Percentiles rank a stretch among this genome's conserved stretches.
Conservation (phyloP, 75 land plant genomes). For the Pinus tabuliformis region DNA sequence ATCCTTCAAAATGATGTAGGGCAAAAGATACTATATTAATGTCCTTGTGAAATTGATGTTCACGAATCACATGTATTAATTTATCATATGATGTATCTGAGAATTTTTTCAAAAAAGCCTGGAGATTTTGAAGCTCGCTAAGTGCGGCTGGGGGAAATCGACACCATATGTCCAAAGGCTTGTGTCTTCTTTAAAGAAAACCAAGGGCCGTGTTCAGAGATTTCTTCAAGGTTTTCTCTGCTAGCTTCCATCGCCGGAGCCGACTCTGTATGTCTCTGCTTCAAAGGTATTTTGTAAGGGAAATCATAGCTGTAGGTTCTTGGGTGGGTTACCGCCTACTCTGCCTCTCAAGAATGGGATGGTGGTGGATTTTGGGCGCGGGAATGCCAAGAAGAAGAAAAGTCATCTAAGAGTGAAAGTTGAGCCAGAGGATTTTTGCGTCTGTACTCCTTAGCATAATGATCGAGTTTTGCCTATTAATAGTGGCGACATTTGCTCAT, state of each 20-base stretch:
- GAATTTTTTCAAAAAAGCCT: constrained; percentile 35
- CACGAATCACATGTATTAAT: too few relatives aligned
- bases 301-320: constrained; percentile 23
- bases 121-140: constrained; percentile 58
- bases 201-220: constrained; percentile 23
- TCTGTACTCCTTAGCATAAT: neutral
- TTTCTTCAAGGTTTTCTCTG: constrained; percentile 5
- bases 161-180: constrained; percentile 18
- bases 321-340: neutral
- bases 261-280: constrained; percentile 11
- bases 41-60: too few relatives aligned
- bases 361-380: constrained; percentile 25
- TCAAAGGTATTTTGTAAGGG: constrained; percentile 5
- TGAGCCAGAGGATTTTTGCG: constrained; percentile 1
- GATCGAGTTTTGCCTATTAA: constrained; percentile 2
- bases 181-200: constrained; percentile 27
- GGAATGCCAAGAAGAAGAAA: neutral
- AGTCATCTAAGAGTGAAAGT: neutral
- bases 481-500: constrained; percentile 45
- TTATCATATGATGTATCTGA: too few relatives aligned
- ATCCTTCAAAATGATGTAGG: too few relatives aligned
- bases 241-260: neutral
- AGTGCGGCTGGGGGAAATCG: constrained; percentile 5
- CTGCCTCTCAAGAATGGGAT: constrained; percentile 12
- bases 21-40: too few relatives aligned